These are phyloP conservation scores for Thalassiosira profunda DNA, from an alignment of 108 stramenopile species.

Conservation along the genomic window DNA sequence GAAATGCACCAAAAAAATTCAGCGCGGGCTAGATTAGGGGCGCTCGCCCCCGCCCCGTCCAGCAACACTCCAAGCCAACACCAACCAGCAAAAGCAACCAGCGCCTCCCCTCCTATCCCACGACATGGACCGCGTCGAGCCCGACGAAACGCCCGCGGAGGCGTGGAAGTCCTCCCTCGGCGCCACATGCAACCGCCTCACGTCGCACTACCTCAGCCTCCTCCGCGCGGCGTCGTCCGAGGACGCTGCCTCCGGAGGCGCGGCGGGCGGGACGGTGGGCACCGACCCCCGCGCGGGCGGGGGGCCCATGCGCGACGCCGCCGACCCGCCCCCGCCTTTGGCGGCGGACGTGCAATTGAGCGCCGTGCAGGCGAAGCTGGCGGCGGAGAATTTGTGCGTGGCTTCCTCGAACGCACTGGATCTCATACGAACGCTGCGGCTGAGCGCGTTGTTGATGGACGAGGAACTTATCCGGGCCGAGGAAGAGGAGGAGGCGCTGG, in stretches of 20 bases:
- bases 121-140: slow-evolving; percentile 73
- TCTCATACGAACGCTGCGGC: slow-evolving; percentile 82
- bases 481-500: slow-evolving; percentile 74
- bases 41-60: too few species aligned
- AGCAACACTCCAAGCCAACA: too few species aligned
- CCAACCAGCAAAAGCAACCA: too few species aligned
- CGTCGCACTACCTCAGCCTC: slow-evolving; percentile 84
- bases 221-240: slow-evolving; percentile 74
- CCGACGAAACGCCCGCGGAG: slow-evolving; percentile 74
- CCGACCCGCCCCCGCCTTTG: slow-evolving; percentile 85
- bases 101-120: background rate
- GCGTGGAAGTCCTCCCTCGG: slow-evolving; percentile 81
- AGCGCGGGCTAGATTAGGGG: too few species aligned
- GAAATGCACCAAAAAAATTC: too few species aligned
- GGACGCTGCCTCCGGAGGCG: background rate
- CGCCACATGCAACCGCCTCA: slow-evolving; percentile 86
- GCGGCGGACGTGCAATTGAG: slow-evolving; percentile 66
- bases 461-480: slow-evolving; percentile 78
- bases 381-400: slow-evolving; percentile 83
- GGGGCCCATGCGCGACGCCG: slow-evolving; percentile 64
- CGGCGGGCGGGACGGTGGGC: slow-evolving; percentile 17
- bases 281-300: slow-evolving; percentile 62
- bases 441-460: slow-evolving; percentile 82
- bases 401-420: slow-evolving; percentile 73
- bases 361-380: slow-evolving; percentile 70